Conservation (phyloP, 2,329 filamentous ascomycete species). For the Fusarium xyrophilum region DNA sequence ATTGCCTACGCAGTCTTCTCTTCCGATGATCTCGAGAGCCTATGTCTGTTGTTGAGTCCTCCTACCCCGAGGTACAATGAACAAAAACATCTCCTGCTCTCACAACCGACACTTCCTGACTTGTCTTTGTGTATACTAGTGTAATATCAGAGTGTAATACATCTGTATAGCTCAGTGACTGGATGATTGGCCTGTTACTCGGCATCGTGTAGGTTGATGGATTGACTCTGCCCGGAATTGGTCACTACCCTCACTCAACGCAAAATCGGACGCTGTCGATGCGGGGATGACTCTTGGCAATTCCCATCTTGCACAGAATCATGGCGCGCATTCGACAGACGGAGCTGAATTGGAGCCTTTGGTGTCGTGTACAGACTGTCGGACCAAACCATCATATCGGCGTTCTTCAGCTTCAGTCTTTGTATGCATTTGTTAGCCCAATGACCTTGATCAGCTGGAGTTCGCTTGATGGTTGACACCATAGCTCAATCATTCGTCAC, state of each 20-base stretch:
- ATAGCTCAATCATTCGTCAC: too few species aligned
- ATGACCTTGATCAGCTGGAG: background rate
- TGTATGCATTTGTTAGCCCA: background rate
- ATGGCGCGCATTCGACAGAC: background rate
- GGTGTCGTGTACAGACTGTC: too few species aligned
- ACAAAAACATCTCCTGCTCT: background rate
- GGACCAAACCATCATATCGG: too few species aligned
- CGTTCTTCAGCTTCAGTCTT: background rate
- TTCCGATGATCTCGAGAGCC: background rate
- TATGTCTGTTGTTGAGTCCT: background rate
- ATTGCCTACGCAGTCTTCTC: background rate
- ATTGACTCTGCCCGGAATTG: too few species aligned
- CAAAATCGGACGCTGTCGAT: background rate
- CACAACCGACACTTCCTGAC: too few species aligned
- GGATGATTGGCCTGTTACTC: rapidly evolving
- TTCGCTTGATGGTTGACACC: background rate
- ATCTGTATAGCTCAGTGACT: rapidly evolving
- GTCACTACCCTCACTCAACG: background rate
- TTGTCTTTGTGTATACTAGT: rapidly evolving
- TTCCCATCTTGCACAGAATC: too few species aligned
- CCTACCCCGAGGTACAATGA: background rate
- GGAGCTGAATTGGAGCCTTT: background rate
- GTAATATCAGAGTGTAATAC: rapidly evolving
- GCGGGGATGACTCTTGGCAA: too few species aligned
- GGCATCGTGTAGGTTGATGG: rapidly evolving